These are phyloP conservation scores for Porpolomopsis calyptriformis DNA, from an alignment of 768 basidiomycete genomes.

Conservation along the genomic window DNA sequence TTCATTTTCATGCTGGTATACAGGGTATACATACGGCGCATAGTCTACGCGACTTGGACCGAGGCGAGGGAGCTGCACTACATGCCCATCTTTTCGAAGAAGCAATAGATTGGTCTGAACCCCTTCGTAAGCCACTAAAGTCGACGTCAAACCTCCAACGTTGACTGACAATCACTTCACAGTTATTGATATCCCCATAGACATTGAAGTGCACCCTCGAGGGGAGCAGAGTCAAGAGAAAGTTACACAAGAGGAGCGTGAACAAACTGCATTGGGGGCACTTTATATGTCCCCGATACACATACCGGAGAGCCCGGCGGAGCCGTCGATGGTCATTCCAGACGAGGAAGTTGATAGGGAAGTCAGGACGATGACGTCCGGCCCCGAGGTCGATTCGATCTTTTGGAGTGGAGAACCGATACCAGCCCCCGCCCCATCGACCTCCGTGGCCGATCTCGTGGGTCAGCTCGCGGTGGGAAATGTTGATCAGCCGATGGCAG, in stretches of 20 bases:
- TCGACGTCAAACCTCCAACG: conserved; percentile 2
- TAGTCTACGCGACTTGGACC: conserved; percentile 76
- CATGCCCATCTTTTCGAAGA: conserved; percentile 81
- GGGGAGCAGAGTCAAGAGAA: conserved; percentile 66
- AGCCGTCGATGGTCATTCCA: conserved; percentile 46
- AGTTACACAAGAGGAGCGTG: conserved; percentile 61
- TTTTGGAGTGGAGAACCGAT: conserved; percentile 48
- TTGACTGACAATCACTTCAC: conserved; percentile 11
- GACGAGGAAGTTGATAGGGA: conserved; percentile 64
- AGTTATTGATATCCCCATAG: conserved; percentile 58
- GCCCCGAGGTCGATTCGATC: conserved; percentile 52
- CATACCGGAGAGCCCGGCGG: conserved; percentile 71
- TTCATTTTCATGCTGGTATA: conserved; percentile 23
- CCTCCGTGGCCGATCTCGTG: conserved; percentile 62
- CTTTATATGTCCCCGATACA: conserved; percentile 60
- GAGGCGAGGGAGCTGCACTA: conserved; percentile 77
- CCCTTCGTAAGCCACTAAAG: conserved; percentile 50
- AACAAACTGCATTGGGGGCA: conserved; percentile 65
- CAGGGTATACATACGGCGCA: conserved; percentile 66
- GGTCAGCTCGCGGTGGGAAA: conserved; percentile 46
- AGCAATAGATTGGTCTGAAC: conserved; percentile 78
- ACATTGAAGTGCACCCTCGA: conserved; percentile 42
- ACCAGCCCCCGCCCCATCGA: conserved; percentile 19
- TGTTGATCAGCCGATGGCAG: conserved; percentile 28
- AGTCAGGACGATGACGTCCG: conserved; percentile 56